Conservation (phyloP, 306 rosid genomes). For the Pterocarpus santalinus region DNA sequence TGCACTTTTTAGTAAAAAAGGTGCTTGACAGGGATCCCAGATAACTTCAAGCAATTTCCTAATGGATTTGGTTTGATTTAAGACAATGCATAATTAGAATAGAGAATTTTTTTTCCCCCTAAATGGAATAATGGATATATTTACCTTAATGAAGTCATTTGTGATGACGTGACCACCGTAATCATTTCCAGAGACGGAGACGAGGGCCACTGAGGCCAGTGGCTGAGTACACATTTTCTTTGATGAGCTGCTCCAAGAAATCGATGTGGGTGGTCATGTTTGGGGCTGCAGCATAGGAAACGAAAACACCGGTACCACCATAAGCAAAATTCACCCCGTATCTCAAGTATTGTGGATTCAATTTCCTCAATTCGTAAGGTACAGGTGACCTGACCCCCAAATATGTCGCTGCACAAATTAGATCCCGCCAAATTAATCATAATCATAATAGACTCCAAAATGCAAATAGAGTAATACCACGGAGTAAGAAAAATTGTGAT, state of each 20-base stretch:
- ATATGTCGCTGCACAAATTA: constrained; percentile 48
- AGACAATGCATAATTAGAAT: too few relatives aligned
- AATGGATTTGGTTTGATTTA: too few relatives aligned
- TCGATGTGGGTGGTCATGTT: constrained; percentile 65
- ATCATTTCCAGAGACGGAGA: constrained; percentile 73
- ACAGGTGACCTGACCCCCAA: constrained; percentile 50
- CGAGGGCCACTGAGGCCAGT: constrained; percentile 54
- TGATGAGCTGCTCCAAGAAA: constrained; percentile 50
- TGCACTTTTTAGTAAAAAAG: too few relatives aligned
- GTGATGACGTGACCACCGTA: constrained; percentile 39
- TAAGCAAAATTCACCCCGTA: constrained; percentile 62
- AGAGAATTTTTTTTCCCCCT: too few relatives aligned
- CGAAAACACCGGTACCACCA: constrained; percentile 67
- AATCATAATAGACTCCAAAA: background rate
- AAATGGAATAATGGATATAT: too few relatives aligned
- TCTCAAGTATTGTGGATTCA: constrained; percentile 1
- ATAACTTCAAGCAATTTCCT: too few relatives aligned
- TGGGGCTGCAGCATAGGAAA: constrained; percentile 54
- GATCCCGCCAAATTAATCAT: background rate
- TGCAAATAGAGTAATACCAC: background rate
- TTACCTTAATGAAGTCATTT: constrained; percentile 21
- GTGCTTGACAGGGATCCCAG: too few relatives aligned
- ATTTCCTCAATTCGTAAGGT: constrained; percentile 38
- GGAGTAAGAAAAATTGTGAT: too few relatives aligned
- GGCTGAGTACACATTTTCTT: constrained; percentile 38